These are phyloP conservation scores for Chaetoceros tenuissimus DNA, from an alignment of 108 stramenopile genomes.

Conservation along the genomic window DNA sequence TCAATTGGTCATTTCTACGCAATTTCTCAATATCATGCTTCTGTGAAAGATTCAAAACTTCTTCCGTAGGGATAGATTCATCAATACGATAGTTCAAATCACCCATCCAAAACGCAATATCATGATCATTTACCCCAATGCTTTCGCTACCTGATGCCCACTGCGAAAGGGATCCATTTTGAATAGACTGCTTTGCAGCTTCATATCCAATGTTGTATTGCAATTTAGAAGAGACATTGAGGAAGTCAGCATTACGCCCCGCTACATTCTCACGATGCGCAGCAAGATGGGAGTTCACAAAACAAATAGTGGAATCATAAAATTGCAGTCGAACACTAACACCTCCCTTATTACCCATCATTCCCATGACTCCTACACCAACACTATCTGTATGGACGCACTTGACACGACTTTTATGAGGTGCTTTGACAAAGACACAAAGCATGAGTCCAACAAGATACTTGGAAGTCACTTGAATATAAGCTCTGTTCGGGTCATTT, in stretches of 20 bases:
- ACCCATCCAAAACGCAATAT: constrained; percentile 95
- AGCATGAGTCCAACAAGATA: constrained; percentile 91
- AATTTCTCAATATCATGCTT: constrained; percentile 52
- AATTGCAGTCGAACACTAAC: constrained; percentile 79
- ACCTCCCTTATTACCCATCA: constrained; percentile 99
- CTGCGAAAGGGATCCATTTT: constrained; percentile 62
- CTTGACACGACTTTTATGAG: constrained; percentile 52
- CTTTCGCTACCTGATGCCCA: constrained; percentile 58
- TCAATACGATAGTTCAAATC: constrained; percentile 98
- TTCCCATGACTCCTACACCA: constrained; percentile 96
- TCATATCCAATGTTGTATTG: constrained; percentile 84
- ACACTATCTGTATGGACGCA: constrained; percentile 67
- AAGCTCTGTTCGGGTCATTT: constrained; percentile 49
- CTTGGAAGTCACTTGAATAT: constrained; percentile 51
- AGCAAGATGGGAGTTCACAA: constrained; percentile 93
- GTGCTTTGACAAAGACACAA: constrained; percentile 84
- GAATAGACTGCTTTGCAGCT: constrained; percentile 74
- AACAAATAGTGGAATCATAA: constrained; percentile 90
- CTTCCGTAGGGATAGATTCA: constrained; percentile 75
- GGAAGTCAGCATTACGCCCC: constrained; percentile 93
- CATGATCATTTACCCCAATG: constrained; percentile 80
- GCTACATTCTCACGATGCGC: constrained; percentile 96
- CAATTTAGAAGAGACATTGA: constrained; percentile 68
- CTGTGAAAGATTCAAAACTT: constrained; percentile 63
- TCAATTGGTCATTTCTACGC: constrained; percentile 91